Percentiles rank a stretch among this genome's conserved stretches.
Evolutionary conservation across 139 green algal species (phyloP).

Genomic region (Desmodesmus armatus): DNA sequence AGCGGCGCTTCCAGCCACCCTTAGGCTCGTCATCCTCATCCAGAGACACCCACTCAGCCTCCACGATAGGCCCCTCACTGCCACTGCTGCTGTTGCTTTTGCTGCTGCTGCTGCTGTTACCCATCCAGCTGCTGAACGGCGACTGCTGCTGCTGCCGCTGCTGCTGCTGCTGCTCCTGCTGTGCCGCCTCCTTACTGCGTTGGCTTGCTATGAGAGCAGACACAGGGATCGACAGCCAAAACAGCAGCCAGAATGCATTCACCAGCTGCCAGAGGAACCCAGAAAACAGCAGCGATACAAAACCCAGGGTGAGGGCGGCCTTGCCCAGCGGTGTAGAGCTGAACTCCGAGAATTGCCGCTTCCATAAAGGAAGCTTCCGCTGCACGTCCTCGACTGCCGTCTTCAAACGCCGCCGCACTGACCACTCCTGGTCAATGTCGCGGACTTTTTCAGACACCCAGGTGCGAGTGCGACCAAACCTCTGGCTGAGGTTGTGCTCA

Average conservation of each 20-base stretch:
- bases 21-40: conserved; percentile 36
- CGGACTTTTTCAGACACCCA: conserved; percentile 14
- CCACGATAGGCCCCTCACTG: conserved; percentile 23
- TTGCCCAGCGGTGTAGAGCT: conserved; percentile 24
- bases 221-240: conserved; percentile 36
- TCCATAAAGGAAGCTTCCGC: conserved; percentile 26
- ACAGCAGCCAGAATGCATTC: conserved; percentile 42
- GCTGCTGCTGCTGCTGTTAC: conserved; percentile 29
- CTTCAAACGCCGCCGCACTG: not conserved
- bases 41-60: conserved; percentile 39
- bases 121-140: not conserved
- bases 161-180: conserved; percentile 16
- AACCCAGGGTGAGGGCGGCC: not conserved
- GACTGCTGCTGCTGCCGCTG: not conserved
- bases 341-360: conserved; percentile 2
- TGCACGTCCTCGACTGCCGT: not conserved
- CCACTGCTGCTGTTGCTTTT: not conserved
- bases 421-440: conserved; percentile 39
- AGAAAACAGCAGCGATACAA: conserved; percentile 30
- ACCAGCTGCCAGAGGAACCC: conserved; percentile 43
- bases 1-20: too few relatives aligned
- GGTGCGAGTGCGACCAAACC: not conserved
- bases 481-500: conserved; percentile 27
- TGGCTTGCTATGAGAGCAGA: conserved; percentile 8
- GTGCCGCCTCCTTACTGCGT: not conserved